Evolutionary conservation across 495 filamentous ascomycete species (phyloP).

Genomic region (Lepraria neglecta): DNA sequence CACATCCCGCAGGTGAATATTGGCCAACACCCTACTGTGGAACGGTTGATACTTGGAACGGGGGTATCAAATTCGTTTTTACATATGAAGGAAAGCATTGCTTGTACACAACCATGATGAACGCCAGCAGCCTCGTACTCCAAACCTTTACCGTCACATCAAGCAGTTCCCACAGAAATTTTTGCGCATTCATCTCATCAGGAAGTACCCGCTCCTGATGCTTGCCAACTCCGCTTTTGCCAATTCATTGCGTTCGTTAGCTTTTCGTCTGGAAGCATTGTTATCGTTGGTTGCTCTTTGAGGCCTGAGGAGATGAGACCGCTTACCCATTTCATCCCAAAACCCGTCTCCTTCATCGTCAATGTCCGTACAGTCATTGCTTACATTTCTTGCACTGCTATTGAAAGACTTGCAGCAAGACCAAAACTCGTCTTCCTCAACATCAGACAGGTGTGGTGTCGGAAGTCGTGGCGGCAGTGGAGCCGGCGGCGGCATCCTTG

Average conservation of each 20-base stretch:
- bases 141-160: not conserved
- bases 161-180: too few species aligned
- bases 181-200: not conserved
- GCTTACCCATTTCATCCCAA: constrained; percentile 21
- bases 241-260: constrained; percentile 6
- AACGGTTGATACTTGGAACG: not conserved
- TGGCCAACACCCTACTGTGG: too few species aligned
- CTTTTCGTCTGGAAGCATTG: constrained; percentile 4
- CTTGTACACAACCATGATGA: not conserved
- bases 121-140: not conserved
- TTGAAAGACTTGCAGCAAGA: constrained; percentile 19
- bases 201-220: not conserved
- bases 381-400: not conserved
- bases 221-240: not conserved
- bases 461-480: constrained; percentile 21
- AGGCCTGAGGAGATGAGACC: not conserved
- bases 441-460: constrained; percentile 27
- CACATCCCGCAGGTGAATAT: too few species aligned
- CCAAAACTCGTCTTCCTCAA: constrained; percentile 27
- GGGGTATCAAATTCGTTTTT: not conserved
- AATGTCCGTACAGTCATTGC: not conserved
- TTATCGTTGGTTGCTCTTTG: not conserved
- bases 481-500: constrained; percentile 11
- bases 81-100: not conserved
- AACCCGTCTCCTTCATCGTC: not conserved